Evolutionary conservation across 1,284 basidiomycete species (phyloP).

Genomic region (Cerrena zonata): DNA sequence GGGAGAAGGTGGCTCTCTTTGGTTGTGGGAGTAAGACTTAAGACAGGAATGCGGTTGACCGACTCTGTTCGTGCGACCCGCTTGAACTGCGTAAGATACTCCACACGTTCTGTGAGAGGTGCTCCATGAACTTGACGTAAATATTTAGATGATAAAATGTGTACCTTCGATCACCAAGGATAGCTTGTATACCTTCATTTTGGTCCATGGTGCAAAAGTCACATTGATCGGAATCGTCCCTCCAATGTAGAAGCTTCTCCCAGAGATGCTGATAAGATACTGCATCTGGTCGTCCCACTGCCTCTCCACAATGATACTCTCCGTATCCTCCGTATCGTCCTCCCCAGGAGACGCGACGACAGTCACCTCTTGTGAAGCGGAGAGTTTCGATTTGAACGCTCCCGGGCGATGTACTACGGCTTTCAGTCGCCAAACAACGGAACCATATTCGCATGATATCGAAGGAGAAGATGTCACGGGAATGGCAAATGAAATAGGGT

Average conservation of each 20-base stretch:
- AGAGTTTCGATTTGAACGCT: slow-evolving; percentile 71
- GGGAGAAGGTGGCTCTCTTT: slow-evolving; percentile 58
- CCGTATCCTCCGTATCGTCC: slow-evolving; percentile 75
- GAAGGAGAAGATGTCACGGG: slow-evolving; percentile 79
- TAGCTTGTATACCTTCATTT: slow-evolving; percentile 79
- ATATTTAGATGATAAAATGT: slow-evolving; percentile 16
- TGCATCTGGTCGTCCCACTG: slow-evolving; percentile 91
- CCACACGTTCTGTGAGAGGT: slow-evolving; percentile 58
- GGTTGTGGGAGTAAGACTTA: slow-evolving; percentile 57
- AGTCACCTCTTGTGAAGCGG: slow-evolving; percentile 67
- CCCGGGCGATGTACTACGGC: slow-evolving; percentile 83
- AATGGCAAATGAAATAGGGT: slow-evolving; percentile 87
- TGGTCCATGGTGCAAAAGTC: slow-evolving; percentile 78
- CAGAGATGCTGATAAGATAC: slow-evolving; percentile 76
- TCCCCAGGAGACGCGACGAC: slow-evolving; percentile 76
- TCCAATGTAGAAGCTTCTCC: slow-evolving; percentile 79
- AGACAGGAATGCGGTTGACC: slow-evolving; percentile 58
- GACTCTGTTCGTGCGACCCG: slow-evolving; percentile 76
- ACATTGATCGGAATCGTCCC: slow-evolving; percentile 78
- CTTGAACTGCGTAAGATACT: slow-evolving; percentile 70
- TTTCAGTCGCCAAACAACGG: slow-evolving; percentile 75
- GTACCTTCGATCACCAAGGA: slow-evolving; percentile 79
- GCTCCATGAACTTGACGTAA: background rate
- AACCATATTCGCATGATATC: slow-evolving; percentile 74
- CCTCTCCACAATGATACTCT: slow-evolving; percentile 82